Evolutionary conservation across 306 rosid species (phyloP), one percentile per base, ranked within the genome.

Genomic region (Casuarina glauca): DNA sequence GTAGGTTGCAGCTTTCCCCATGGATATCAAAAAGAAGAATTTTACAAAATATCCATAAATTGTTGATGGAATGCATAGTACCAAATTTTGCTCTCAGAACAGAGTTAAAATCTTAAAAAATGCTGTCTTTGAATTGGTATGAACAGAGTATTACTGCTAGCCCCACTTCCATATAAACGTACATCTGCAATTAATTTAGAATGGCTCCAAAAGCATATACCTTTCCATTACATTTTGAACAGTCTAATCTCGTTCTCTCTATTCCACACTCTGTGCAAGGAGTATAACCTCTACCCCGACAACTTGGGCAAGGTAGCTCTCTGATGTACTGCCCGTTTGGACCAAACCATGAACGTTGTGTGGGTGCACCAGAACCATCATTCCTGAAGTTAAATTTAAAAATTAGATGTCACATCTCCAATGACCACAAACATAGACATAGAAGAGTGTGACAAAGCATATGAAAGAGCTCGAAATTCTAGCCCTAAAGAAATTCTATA

Each of bases 221-320:
- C 97, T 90, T 94, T 61, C 97, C 97, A 74, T 82, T 58, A 78
- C 98, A 94, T 78, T 84, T 78, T 57, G 94, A 89, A 79, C 97
- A 94, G 70, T 89, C 97, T 62, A 91, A 87, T 67, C 94, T 89
- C 41, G 94, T 89, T 88, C 98, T 89, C 86, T 92, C 98, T 44
- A 94, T 92, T 49, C 97, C 96, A 35, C 98, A 94, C 67, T 88
- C 92, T 15, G 93, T 80, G 81, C 98, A 94, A n/a, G 97, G 94
- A 51, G 96, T 85, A 79, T 94, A 94, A 17, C 98, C 98, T 83
- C 98, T 88, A 12, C 95, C 98, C 74, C 98, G 88, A 82, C 97
- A 94, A 88, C 93, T 92, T 6, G 97, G 97, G 82, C 98, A 94
- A 26, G 98, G 98, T 41, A 94, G 82, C 86, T 94, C 98, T 77